Percentiles rank a stretch among this genome's conserved stretches.
Evolutionary conservation across 192 early-diverging fungal species (phyloP).

Genomic region (Umbelopsis ramanniana): DNA sequence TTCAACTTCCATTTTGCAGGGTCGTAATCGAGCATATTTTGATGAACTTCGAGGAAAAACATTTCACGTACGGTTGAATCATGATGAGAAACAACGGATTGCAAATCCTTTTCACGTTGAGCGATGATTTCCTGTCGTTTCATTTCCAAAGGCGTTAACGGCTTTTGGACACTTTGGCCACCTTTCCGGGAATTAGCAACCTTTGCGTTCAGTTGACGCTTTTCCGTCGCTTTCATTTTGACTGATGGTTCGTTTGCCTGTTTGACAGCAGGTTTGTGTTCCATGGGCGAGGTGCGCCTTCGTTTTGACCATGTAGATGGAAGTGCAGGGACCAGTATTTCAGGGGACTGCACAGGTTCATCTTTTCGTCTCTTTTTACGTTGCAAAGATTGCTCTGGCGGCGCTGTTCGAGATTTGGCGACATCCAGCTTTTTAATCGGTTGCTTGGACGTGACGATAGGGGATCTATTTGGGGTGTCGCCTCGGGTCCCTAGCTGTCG

Average conservation of each 20-base stretch:
- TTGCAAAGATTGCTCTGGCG: slow-evolving; percentile 6
- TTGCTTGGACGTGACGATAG: not conserved
- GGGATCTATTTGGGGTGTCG: not conserved
- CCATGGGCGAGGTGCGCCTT: slow-evolving; percentile 1
- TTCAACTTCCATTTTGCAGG: slow-evolving; percentile 52
- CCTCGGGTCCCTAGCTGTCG: not conserved
- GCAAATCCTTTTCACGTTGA: slow-evolving; percentile 49
- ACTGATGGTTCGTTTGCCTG: not conserved
- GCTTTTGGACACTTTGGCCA: not conserved
- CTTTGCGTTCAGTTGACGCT: not conserved
- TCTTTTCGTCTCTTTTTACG: slow-evolving; percentile 14
- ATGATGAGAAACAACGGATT: slow-evolving; percentile 53
- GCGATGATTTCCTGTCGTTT: slow-evolving; percentile 36
- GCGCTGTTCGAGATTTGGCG: slow-evolving; percentile 11
- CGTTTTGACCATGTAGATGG: not conserved
- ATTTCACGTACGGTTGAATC: slow-evolving; percentile 60
- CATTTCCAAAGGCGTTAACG: slow-evolving; percentile 51
- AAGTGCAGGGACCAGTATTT: not conserved
- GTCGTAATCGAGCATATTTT: slow-evolving; percentile 55
- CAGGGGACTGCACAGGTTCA: not conserved
- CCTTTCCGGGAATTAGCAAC: not conserved
- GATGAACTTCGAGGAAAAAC: slow-evolving; percentile 60
- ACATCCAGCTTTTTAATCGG: not conserved
- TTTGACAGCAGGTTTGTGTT: not conserved
- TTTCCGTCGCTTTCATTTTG: not conserved